These are phyloP conservation scores for Penicillium paradoxum DNA, from an alignment of 495 filamentous ascomycete genomes.

Conservation along the genomic window DNA sequence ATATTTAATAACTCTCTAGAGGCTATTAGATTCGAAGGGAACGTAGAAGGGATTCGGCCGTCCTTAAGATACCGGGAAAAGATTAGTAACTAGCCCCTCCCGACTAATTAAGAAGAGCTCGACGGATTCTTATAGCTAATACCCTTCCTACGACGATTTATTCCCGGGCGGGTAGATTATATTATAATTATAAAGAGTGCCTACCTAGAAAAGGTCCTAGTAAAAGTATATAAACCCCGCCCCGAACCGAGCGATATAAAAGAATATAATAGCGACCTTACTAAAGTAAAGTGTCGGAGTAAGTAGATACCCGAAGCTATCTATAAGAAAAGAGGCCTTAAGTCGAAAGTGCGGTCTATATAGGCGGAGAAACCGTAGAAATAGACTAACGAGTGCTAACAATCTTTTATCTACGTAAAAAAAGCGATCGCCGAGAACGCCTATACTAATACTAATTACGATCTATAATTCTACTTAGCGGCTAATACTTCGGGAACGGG, in stretches of 20 bases:
- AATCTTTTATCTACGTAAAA: neutral
- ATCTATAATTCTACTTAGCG: neutral
- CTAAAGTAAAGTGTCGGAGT: neutral
- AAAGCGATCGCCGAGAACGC: neutral
- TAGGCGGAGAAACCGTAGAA: neutral
- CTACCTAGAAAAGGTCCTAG: neutral
- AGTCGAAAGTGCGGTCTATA: neutral
- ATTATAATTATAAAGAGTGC: neutral
- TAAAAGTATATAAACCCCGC: neutral
- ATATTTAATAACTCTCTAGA: neutral
- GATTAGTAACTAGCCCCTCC: neutral
- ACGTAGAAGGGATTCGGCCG: neutral
- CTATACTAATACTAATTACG: neutral
- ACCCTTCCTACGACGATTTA: neutral
- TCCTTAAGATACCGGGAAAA: neutral
- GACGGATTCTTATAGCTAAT: neutral
- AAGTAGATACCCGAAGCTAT: neutral
- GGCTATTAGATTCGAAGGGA: neutral
- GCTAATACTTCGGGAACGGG: neutral
- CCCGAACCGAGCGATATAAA: neutral
- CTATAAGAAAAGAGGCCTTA: too few relatives aligned
- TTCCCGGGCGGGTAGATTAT: neutral
- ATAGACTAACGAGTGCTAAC: neutral
- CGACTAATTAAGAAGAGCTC: neutral
- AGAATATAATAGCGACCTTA: neutral